Percentiles rank a stretch among this genome's conserved stretches.
These are phyloP conservation scores for Funneliformis mosseae DNA, from an alignment of 192 early-diverging fungal species.

Conservation along the genomic window DNA sequence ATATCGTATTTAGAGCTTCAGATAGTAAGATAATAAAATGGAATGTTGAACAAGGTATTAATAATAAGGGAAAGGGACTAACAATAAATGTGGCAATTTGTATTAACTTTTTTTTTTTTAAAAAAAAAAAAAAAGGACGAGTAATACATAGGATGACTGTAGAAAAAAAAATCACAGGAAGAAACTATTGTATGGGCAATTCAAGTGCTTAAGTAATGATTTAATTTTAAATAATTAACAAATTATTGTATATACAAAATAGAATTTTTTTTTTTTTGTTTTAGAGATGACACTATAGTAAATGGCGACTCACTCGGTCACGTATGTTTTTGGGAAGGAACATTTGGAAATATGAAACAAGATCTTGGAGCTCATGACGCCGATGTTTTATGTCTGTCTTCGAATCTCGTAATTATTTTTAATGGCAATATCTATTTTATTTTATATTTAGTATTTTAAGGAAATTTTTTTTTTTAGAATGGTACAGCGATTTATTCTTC, in stretches of 20 bases:
- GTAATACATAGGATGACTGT: slow-evolving; percentile 74
- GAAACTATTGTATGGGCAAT: slow-evolving; percentile 92
- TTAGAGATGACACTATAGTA: slow-evolving; percentile 72
- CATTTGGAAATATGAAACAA: slow-evolving; percentile 67
- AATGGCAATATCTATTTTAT: background rate
- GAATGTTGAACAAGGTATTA: slow-evolving; percentile 48
- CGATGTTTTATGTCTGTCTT: slow-evolving; percentile 85
- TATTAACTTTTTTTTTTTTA: background rate
- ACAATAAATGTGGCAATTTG: background rate
- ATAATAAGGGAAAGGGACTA: background rate
- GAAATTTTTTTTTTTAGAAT: slow-evolving; percentile 30
- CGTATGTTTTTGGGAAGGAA: slow-evolving; percentile 86
- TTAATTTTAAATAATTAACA: too few species aligned
- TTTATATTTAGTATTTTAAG: background rate
- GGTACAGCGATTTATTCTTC: slow-evolving; percentile 81
- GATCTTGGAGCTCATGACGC: slow-evolving; percentile 74
- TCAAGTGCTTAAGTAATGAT: slow-evolving; percentile 50
- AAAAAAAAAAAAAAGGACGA: slow-evolving; percentile 44
- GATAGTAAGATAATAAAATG: slow-evolving; percentile 79
- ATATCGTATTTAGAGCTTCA: slow-evolving; percentile 80
- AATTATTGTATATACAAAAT: background rate
- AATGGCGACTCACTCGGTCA: slow-evolving; percentile 90
- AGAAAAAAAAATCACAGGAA: slow-evolving; percentile 64
- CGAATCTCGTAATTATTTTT: slow-evolving; percentile 44
- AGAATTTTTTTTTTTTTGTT: background rate